phyloP scores from a whole-genome alignment of 257 asterid genomes.

The Fraxinus quadrangulata region DNA sequence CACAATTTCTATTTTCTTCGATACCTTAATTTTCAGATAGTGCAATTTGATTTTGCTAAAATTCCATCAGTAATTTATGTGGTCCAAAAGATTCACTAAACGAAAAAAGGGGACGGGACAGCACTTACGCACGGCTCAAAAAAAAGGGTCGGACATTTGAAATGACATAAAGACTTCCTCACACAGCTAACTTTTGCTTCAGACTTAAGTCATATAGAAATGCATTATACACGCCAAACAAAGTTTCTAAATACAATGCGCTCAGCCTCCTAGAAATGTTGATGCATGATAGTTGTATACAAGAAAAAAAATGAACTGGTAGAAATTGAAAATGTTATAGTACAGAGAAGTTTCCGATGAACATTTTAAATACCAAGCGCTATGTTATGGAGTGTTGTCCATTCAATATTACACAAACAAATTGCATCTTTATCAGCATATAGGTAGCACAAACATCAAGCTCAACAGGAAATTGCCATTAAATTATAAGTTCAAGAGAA shows the following conservation, averaged over 20 bases:
- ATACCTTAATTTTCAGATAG: background rate
- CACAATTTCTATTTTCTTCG: background rate
- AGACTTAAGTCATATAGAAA: background rate
- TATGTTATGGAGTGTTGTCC: background rate
- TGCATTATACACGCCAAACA: background rate
- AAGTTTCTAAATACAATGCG: background rate
- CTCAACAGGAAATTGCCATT: slow-evolving; percentile 18
- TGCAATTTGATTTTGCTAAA: background rate
- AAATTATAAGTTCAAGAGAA: slow-evolving; percentile 27
- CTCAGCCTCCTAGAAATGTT: background rate
- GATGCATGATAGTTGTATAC: background rate
- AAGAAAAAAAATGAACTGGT: background rate
- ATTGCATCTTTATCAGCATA: background rate
- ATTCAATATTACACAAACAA: background rate
- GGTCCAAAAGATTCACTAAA: background rate
- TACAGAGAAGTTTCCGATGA: background rate
- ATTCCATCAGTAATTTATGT: background rate
- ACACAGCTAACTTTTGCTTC: background rate
- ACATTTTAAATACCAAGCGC: background rate
- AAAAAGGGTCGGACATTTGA: background rate
- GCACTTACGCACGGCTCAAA: background rate
- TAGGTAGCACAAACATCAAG: slow-evolving; percentile 10
- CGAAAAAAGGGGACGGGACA: background rate
- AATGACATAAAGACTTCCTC: background rate
- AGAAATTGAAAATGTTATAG: background rate